Percentiles rank a stretch among this genome's conserved stretches.
Conservation (phyloP, 2,329 filamentous ascomycete genomes). For the Aspergillus versicolor region DNA sequence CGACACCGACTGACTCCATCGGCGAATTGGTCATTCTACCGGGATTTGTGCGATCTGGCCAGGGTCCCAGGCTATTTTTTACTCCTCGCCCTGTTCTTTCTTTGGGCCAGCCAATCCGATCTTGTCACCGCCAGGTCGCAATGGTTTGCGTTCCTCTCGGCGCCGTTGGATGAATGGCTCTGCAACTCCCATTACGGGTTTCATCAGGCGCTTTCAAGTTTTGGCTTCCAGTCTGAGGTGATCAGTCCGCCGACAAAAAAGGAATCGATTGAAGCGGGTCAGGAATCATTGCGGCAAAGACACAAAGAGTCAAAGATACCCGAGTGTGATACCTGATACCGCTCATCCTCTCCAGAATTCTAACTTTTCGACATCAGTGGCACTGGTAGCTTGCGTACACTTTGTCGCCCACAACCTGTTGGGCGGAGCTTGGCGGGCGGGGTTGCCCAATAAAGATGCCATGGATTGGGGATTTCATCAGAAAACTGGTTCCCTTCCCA, state of each 20-base stretch:
- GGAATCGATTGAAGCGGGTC: no score
- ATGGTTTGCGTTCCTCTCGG: background rate
- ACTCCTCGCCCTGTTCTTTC: background rate
- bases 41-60: background rate
- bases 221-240: background rate
- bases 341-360: background rate
- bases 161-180: slow-evolving; percentile 1
- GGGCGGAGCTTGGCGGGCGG: background rate
- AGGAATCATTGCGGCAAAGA: background rate
- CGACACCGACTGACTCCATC: background rate
- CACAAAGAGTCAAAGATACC: background rate
- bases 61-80: background rate
- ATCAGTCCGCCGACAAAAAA: background rate
- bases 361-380: background rate
- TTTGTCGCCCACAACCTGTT: background rate
- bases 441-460: background rate
- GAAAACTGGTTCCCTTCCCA: background rate
- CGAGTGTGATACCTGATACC: background rate
- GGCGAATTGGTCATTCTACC: background rate
- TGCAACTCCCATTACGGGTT: background rate
- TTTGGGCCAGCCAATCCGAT: slow-evolving; percentile 6
- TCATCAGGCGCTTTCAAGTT: slow-evolving; percentile 1
- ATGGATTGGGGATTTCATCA: background rate
- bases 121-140: background rate
- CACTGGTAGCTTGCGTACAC: background rate